Conservation (phyloP, 768 basidiomycete species). For the Lactarius hatsudake region DNA sequence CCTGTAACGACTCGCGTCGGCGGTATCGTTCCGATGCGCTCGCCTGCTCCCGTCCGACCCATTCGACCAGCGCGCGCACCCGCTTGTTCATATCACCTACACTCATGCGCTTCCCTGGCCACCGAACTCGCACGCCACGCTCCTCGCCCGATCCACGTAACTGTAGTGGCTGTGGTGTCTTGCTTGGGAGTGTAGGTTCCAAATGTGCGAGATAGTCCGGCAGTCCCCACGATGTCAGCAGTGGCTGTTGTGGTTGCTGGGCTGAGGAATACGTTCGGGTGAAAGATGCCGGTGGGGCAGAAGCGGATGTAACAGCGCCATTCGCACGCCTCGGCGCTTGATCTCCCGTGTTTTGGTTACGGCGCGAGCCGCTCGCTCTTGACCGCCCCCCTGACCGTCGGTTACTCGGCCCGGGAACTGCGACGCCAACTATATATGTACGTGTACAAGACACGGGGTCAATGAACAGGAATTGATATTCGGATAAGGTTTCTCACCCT, state of each 20-base stretch:
- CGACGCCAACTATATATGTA: slow-evolving; percentile 3
- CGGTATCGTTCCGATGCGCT: slow-evolving; percentile 68
- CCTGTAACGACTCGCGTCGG: slow-evolving; percentile 64
- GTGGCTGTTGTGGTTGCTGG: slow-evolving; percentile 68
- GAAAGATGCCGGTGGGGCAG: slow-evolving; percentile 35
- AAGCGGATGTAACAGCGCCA: slow-evolving; percentile 38
- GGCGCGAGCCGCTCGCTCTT: slow-evolving; percentile 47
- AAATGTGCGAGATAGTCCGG: slow-evolving; percentile 93
- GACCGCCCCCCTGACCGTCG: slow-evolving; percentile 48
- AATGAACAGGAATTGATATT: slow-evolving; percentile 36
- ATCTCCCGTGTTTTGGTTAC: slow-evolving; percentile 39
- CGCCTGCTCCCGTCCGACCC: slow-evolving; percentile 88
- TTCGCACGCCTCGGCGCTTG: slow-evolving; percentile 33
- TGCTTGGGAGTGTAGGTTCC: slow-evolving; percentile 75
- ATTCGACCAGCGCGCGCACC: slow-evolving; percentile 84
- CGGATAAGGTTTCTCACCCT: slow-evolving; percentile 46
- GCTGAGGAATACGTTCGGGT: slow-evolving; percentile 57
- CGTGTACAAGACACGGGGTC: background rate
- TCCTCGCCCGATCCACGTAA: slow-evolving; percentile 60
- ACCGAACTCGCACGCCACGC: slow-evolving; percentile 84
- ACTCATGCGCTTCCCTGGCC: slow-evolving; percentile 92
- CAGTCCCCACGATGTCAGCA: slow-evolving; percentile 84
- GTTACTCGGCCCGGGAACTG: slow-evolving; percentile 23
- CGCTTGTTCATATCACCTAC: slow-evolving; percentile 98
- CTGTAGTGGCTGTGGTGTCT: slow-evolving; percentile 69